phyloP scores from a whole-genome alignment of 768 basidiomycete genomes.

The Kwoniella bestiolae region DNA sequence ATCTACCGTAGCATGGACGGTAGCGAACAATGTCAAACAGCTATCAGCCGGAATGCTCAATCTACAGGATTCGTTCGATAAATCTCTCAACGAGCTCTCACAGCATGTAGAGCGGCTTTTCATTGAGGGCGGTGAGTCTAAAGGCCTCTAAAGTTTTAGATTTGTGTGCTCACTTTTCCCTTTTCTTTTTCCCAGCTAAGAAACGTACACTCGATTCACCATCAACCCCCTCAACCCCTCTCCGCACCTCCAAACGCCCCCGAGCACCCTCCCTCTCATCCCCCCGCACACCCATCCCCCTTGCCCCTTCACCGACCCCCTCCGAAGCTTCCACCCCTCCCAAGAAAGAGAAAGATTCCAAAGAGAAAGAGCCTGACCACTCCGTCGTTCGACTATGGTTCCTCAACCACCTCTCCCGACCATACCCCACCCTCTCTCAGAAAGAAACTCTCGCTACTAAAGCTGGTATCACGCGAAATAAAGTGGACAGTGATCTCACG shows the following conservation, averaged over 20 bases:
- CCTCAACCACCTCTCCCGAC: constrained; percentile 37
- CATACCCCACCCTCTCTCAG: constrained; percentile 38
- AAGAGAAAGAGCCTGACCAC: constrained; percentile 22
- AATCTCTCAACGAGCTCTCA: too few species aligned
- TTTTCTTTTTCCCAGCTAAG: too few species aligned
- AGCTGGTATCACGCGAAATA: constrained; percentile 28
- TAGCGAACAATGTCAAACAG: too few species aligned
- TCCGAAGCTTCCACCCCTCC: background rate
- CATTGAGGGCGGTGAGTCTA: too few species aligned
- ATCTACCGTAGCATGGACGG: too few species aligned
- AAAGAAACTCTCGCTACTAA: constrained; percentile 29
- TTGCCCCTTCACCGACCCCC: background rate
- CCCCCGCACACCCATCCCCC: background rate
- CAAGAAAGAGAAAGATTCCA: background rate
- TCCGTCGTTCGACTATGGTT: constrained; percentile 45
- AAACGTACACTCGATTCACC: background rate
- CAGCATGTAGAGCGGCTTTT: too few species aligned
- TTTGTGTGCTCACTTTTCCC: too few species aligned
- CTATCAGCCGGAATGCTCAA: too few species aligned
- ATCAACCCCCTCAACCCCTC: background rate
- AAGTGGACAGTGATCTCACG: constrained; percentile 44
- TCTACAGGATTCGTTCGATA: too few species aligned
- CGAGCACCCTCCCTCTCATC: background rate
- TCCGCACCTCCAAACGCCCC: constrained; percentile 1
- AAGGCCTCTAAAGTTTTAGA: too few species aligned